Percentiles rank a stretch among this genome's conserved stretches.
phyloP scores from a whole-genome alignment of 1,139 yeast species.

The Diutina neorugosa region DNA sequence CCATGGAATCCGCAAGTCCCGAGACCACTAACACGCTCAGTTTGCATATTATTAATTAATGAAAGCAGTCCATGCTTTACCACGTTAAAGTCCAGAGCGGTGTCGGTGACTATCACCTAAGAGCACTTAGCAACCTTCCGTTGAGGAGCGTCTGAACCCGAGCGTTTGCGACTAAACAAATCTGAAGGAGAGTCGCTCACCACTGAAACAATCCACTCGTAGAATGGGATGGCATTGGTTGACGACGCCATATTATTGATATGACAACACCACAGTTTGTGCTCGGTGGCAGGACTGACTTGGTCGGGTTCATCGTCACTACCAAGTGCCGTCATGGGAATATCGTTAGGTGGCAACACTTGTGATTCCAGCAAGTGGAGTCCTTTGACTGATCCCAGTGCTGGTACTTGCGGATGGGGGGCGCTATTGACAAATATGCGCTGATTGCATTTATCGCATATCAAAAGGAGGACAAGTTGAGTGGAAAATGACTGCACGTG shows the following conservation, averaged over 20 bases:
- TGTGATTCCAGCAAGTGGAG: not conserved
- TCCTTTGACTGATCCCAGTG: not conserved
- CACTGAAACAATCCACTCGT: not conserved
- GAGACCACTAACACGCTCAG: too few species aligned
- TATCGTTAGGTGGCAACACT: not conserved
- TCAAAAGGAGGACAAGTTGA: not conserved
- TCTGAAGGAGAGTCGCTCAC: not conserved
- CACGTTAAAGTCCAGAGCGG: too few species aligned
- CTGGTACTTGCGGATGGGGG: not conserved
- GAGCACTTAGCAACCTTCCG: not conserved
- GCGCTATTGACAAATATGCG: not conserved
- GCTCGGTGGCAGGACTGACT: not conserved
- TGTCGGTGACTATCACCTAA: too few species aligned
- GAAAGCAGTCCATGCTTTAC: too few species aligned
- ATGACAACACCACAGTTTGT: conserved; percentile 3
- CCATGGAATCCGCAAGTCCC: too few species aligned
- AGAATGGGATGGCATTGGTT: not conserved
- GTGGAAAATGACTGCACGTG: not conserved
- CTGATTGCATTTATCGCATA: not conserved
- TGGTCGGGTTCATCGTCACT: not conserved
- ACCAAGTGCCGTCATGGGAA: not conserved
- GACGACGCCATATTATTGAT: conserved; percentile 1
- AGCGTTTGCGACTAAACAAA: not conserved
- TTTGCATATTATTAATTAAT: too few species aligned
- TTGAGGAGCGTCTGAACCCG: not conserved